phyloP scores from a whole-genome alignment of 257 asterid species.

The Ophiorrhiza pumila region DNA sequence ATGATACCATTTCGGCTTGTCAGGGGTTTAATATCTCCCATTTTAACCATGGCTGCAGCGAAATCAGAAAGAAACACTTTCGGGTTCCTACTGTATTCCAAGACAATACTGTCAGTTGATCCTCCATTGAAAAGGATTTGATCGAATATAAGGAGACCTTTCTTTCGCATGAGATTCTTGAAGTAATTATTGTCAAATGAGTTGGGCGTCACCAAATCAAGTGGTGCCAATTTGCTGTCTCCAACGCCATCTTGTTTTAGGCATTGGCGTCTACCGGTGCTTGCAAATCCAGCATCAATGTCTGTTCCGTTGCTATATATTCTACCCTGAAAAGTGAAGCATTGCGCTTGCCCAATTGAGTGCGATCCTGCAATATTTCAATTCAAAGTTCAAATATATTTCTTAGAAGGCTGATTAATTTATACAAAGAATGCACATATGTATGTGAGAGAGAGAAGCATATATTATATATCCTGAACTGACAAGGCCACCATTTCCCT shows the following conservation, averaged over 20 bases:
- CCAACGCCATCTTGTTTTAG: slow-evolving; percentile 33
- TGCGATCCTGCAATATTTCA: slow-evolving; percentile 34
- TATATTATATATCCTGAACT: slow-evolving; percentile 18
- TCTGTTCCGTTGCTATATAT: slow-evolving; percentile 33
- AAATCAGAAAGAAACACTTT: too few species aligned
- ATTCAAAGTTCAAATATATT: not conserved
- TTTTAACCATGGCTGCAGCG: too few species aligned
- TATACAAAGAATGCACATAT: not conserved
- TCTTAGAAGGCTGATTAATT: not conserved
- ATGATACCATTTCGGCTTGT: too few species aligned
- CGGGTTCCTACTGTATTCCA: too few species aligned
- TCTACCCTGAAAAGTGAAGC: slow-evolving; percentile 27
- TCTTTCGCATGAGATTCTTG: too few species aligned
- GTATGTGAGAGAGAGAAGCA: too few species aligned
- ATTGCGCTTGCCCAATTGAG: slow-evolving; percentile 38
- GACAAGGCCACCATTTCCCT: slow-evolving; percentile 50
- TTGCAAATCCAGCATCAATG: slow-evolving; percentile 34
- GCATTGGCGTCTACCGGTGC: slow-evolving; percentile 29
- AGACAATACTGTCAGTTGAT: too few species aligned
- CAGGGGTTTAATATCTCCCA: too few species aligned
- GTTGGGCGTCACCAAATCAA: too few species aligned
- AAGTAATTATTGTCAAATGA: too few species aligned
- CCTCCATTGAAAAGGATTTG: too few species aligned
- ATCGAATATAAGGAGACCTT: too few species aligned
- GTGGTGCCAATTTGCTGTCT: slow-evolving; percentile 23